Conservation (phyloP, 2,329 filamentous ascomycete species). For the Fusarium sp. region DNA sequence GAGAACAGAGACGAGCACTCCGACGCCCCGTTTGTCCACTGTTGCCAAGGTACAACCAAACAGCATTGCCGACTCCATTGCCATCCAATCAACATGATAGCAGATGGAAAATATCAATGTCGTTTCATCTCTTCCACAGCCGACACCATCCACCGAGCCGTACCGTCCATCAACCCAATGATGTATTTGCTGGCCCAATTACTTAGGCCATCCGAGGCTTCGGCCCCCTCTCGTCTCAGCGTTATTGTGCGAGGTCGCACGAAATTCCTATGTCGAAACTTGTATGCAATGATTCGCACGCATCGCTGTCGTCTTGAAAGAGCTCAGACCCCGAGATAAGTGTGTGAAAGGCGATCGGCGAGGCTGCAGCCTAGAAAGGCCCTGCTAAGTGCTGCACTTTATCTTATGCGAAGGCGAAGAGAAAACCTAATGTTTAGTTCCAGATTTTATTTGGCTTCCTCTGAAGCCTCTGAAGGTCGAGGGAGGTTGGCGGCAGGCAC, state of each 20-base stretch:
- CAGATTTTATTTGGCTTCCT: constrained; percentile 58
- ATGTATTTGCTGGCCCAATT: constrained; percentile 37
- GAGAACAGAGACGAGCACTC: constrained; percentile 1
- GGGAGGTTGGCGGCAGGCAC: constrained; percentile 50
- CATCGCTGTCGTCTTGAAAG: constrained; percentile 26
- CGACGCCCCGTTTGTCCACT: background rate
- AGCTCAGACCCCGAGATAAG: constrained; percentile 38
- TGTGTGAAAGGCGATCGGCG: constrained; percentile 41
- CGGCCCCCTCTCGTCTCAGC: constrained; percentile 39
- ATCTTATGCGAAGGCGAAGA: constrained; percentile 26
- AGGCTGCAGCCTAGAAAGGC: constrained; percentile 39
- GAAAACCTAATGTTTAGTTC: constrained; percentile 18
- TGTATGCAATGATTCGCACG: constrained; percentile 39
- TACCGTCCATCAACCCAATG: constrained; percentile 33
- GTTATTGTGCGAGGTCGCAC: constrained; percentile 36
- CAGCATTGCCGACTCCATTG: constrained; percentile 3
- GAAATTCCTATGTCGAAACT: constrained; percentile 41
- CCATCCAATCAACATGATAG: constrained; percentile 20
- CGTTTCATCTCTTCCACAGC: constrained; percentile 11
- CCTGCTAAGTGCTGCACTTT: constrained; percentile 42
- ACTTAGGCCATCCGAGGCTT: constrained; percentile 19
- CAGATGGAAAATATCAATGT: constrained; percentile 19
- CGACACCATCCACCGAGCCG: constrained; percentile 24
- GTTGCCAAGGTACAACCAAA: constrained; percentile 11
- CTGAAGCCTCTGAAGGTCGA: constrained; percentile 54